These are phyloP conservation scores for Aspergillus tubingensis DNA, from an alignment of 2,329 filamentous ascomycete species.

Conservation along the genomic window DNA sequence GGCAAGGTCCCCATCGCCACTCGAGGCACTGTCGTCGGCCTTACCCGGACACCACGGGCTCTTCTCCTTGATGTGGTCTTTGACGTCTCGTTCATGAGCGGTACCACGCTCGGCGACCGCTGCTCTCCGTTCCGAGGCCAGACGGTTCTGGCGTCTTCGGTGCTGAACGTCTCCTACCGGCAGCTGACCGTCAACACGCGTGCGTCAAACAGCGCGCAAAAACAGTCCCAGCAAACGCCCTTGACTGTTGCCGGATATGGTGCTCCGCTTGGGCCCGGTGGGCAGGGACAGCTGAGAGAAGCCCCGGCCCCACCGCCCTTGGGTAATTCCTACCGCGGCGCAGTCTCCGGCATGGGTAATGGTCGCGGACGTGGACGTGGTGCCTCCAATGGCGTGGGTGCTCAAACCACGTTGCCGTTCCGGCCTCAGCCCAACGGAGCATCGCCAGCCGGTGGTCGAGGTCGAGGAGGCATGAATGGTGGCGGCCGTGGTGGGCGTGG, in stretches of 20 bases:
- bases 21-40: constrained; percentile 89
- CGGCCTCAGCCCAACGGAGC: constrained; percentile 33
- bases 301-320: constrained; percentile 60
- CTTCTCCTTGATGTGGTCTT: constrained; percentile 89
- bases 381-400: constrained; percentile 26
- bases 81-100: constrained; percentile 95
- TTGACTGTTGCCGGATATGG: constrained; percentile 60
- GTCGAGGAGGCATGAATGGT: constrained; percentile 17
- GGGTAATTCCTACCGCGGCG: constrained; percentile 60
- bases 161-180: constrained; percentile 80
- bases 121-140: constrained; percentile 93
- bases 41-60: constrained; percentile 82
- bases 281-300: constrained; percentile 61
- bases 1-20: constrained; percentile 93
- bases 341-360: constrained; percentile 51
- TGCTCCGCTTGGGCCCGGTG: constrained; percentile 57
- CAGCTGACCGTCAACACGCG: constrained; percentile 69
- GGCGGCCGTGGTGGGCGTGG: constrained; percentile 31
- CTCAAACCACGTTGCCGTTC: constrained; percentile 32
- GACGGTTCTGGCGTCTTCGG: constrained; percentile 82
- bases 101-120: constrained; percentile 84
- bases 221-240: constrained; percentile 58
- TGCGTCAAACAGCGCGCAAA: constrained; percentile 47
- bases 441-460: constrained; percentile 34
- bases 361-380: constrained; percentile 37